Percentiles rank a stretch among this genome's conserved stretches.
These are phyloP conservation scores for Pichia californica DNA, from an alignment of 805 yeast species.

Conservation along the genomic window DNA sequence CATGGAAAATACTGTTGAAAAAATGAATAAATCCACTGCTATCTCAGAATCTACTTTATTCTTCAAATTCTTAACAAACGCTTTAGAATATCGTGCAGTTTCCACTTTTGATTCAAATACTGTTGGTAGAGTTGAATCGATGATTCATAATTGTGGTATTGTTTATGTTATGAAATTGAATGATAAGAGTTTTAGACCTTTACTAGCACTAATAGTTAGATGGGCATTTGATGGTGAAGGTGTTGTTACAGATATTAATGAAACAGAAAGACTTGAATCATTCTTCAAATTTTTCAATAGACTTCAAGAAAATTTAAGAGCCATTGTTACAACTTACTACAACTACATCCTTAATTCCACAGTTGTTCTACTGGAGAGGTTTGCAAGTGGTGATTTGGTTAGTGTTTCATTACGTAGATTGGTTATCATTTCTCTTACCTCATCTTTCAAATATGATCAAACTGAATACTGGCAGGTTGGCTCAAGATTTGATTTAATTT, in stretches of 20 bases:
- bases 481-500: conserved; percentile 71
- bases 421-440: conserved; percentile 61
- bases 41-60: conserved; percentile 62
- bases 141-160: conserved; percentile 67
- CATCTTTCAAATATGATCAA: conserved; percentile 82
- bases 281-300: conserved; percentile 84
- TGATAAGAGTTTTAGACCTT: conserved; percentile 88
- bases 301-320: conserved; percentile 74
- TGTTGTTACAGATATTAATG: conserved; percentile 37
- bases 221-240: conserved; percentile 93
- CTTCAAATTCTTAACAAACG: conserved; percentile 58
- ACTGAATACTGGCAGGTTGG: conserved; percentile 94
- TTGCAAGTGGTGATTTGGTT: conserved; percentile 34
- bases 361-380: conserved; percentile 45
- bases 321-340: conserved; percentile 83
- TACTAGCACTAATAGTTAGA: conserved; percentile 76
- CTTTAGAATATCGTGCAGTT: conserved; percentile 65
- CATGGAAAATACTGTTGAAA: conserved; percentile 59
- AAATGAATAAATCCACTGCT: conserved; percentile 67
- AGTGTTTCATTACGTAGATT: conserved; percentile 63
- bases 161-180: conserved; percentile 82
- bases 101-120: conserved; percentile 63
- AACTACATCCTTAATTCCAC: conserved; percentile 81
- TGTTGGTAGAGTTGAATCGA: conserved; percentile 72
- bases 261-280: conserved; percentile 55